Evolutionary conservation across 257 asterid species (phyloP).

Genomic region (Thymus quinquecostatus): DNA sequence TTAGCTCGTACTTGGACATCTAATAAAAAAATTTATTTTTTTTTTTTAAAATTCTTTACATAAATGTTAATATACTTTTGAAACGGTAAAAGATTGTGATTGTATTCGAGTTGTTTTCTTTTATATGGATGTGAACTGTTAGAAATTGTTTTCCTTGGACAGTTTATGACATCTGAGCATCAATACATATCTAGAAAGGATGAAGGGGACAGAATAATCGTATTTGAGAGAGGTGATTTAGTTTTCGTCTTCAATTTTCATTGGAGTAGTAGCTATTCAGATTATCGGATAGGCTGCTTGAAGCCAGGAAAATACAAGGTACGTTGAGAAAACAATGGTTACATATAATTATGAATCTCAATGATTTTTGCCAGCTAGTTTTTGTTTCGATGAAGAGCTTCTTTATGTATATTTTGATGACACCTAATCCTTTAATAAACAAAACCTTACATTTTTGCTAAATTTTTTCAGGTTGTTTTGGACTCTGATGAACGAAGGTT

Average conservation of each 20-base stretch:
- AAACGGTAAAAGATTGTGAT: no score
- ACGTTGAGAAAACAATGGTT: constrained; percentile 12
- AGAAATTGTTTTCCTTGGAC: constrained; percentile 34
- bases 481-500: constrained; percentile 73
- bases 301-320: constrained; percentile 98
- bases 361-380: not conserved
- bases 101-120: constrained; percentile 14
- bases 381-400: not conserved
- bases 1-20: no score
- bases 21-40: no score
- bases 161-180: constrained; percentile 97
- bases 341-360: not conserved
- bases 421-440: not conserved
- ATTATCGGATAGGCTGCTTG: constrained; percentile 82
- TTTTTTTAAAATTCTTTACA: no score
- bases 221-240: constrained; percentile 82
- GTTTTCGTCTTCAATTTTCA: constrained; percentile 93
- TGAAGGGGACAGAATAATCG: constrained; percentile 77
- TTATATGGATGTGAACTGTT: not conserved
- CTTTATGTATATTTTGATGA: not conserved
- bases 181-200: constrained; percentile 82
- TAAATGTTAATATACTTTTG: no score
- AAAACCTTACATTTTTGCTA: not conserved
- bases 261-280: constrained; percentile 81
- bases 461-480: constrained; percentile 68